phyloP scores from a whole-genome alignment of 1,284 basidiomycete species.

The Rhizoctonia solani region DNA sequence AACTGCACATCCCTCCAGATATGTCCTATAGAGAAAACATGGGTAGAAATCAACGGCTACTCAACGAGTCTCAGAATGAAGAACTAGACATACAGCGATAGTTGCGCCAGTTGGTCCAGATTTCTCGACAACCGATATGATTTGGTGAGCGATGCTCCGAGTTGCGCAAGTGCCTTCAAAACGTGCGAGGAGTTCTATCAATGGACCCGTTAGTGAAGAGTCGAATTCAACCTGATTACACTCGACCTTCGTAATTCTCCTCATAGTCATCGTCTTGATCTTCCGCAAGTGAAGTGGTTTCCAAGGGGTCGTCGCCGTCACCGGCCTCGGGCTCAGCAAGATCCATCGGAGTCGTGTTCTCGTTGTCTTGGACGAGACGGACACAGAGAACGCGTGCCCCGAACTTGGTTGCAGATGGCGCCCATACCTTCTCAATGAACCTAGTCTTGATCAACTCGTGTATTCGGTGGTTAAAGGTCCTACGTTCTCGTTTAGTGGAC shows the following conservation, averaged over 20 bases:
- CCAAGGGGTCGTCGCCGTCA: not conserved
- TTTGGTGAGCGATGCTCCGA: constrained; percentile 54
- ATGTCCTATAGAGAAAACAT: constrained; percentile 58
- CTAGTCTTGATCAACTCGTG: constrained; percentile 70
- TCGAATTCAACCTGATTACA: not conserved
- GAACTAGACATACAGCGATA: constrained; percentile 56
- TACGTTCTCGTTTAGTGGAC: constrained; percentile 64
- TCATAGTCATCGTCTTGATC: not conserved
- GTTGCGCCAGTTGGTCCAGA: constrained; percentile 70
- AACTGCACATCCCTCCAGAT: constrained; percentile 62
- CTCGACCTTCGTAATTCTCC: not conserved
- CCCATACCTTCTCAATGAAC: constrained; percentile 68
- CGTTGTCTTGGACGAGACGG: constrained; percentile 22
- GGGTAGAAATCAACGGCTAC: too few species aligned
- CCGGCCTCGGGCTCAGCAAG: not conserved
- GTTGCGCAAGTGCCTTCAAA: constrained; percentile 2
- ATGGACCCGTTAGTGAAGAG: not conserved
- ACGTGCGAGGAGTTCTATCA: not conserved
- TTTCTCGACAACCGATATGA: constrained; percentile 68
- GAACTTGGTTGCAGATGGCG: constrained; percentile 33
- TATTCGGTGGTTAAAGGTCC: constrained; percentile 74
- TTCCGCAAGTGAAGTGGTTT: not conserved
- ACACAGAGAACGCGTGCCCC: constrained; percentile 37
- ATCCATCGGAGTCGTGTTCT: not conserved
- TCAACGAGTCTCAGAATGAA: constrained; percentile 16